These are phyloP conservation scores for Larix sibirica DNA, from an alignment of 83 land plant species.

Conservation along the genomic window DNA sequence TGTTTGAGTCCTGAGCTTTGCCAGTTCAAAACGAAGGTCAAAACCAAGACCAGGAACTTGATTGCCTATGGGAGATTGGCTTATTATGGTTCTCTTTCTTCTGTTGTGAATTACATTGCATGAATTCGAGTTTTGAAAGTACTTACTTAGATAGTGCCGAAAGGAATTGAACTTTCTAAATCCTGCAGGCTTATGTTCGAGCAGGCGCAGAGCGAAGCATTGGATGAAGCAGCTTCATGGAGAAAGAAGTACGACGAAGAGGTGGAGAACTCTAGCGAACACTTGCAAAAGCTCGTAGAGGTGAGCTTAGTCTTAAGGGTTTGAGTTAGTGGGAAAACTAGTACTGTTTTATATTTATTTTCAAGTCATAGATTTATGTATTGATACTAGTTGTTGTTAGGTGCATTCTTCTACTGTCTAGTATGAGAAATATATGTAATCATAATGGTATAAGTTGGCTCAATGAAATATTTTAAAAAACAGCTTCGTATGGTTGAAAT, in stretches of 20 bases:
- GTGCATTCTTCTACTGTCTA: too few species aligned
- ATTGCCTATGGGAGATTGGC: neutral
- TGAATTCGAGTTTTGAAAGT: neutral
- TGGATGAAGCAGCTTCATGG: slow-evolving; percentile 83
- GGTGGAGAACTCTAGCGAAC: slow-evolving; percentile 28
- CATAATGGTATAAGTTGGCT: too few species aligned
- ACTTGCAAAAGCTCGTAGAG: slow-evolving; percentile 27
- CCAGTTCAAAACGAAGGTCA: too few species aligned
- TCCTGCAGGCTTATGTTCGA: slow-evolving; percentile 59
- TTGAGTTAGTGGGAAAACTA: neutral
- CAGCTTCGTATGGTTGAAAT: too few species aligned
- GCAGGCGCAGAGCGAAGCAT: slow-evolving; percentile 65
- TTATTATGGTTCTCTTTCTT: neutral
- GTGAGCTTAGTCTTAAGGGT: slow-evolving; percentile 20
- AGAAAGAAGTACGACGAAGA: slow-evolving; percentile 53
- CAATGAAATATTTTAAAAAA: too few species aligned
- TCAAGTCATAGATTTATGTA: neutral
- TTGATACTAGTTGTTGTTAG: neutral
- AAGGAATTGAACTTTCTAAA: slow-evolving; percentile 1
- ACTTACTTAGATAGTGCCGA: neutral
- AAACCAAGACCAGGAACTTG: neutral
- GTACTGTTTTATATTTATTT: neutral
- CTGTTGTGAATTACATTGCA: neutral
- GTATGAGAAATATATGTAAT: too few species aligned
- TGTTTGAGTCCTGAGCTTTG: too few species aligned